Evolutionary conservation across 192 early-diverging fungal genomes (phyloP).

Genomic region (Umbelopsis sp.): DNA sequence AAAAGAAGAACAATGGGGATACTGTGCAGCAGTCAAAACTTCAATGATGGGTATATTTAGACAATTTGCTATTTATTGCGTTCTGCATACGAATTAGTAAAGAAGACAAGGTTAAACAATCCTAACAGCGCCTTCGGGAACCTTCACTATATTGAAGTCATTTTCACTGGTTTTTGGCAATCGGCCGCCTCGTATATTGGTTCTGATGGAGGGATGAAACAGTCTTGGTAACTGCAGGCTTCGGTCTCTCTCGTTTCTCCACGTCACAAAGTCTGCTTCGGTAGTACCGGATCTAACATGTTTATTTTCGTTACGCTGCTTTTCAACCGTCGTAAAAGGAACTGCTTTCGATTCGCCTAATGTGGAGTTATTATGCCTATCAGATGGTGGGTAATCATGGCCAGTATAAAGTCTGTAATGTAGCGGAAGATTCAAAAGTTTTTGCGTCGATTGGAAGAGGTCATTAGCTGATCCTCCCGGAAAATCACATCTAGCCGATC

Average conservation of each 20-base stretch:
- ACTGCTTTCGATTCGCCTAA: not conserved
- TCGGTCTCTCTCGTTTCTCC: slow-evolving; percentile 4
- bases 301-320: not conserved
- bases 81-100: not conserved
- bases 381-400: slow-evolving; percentile 1
- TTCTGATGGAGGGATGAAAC: not conserved
- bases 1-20: not conserved
- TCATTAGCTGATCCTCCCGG: not conserved
- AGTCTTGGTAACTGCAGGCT: not conserved
- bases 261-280: not conserved
- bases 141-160: not conserved
- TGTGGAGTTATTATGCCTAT: not conserved
- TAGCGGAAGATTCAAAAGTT: not conserved
- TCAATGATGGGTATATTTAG: too few species aligned
- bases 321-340: not conserved
- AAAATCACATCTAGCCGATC: not conserved
- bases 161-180: not conserved
- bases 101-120: not conserved
- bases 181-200: slow-evolving; percentile 7
- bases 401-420: not conserved
- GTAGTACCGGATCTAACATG: not conserved
- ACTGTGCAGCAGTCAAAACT: too few species aligned
- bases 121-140: not conserved
- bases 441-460: not conserved
- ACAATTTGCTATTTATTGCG: not conserved